Base-by-base conservation (phyloP, 441 rosid species). In the Populus hybrid region DNA sequence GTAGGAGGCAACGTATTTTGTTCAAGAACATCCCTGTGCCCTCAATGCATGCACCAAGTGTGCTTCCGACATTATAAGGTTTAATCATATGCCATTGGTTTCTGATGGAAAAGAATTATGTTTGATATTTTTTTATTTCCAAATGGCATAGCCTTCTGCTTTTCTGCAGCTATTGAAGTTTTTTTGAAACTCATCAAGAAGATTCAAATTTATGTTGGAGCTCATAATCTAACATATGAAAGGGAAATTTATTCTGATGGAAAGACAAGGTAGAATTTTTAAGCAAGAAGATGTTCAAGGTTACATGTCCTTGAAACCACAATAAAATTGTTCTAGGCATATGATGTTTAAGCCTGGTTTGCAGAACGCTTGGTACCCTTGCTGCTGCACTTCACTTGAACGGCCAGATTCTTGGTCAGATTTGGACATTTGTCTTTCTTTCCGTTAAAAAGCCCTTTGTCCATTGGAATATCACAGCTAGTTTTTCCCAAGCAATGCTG, bases 401-500 rank as follows among this genome's bases (percentile, higher is more conserved):
- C 83, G 1, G 97, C 93, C 26, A 92, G 72, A 28, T 79, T 79
- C 88, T 90, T 93, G 36, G 34, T 68, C 54, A 86, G 32, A 34
- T 84, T 28, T 1, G 84, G 82, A 78, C 94, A 89, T 68, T 75
- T 28, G 28, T 81, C 89, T 2, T 78, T 42, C 21, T 79, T 72
- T 78, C 85, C 81, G 78, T 65, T 68, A 57, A 92, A 89, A 3
- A 77, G 59, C 0, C 42, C 77, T 64, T 76, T 80, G 0, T 86
- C 90, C 9, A 90, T 32, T 6, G 90, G 93, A 11, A 93, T 77
- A 2, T 78, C 79, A 83, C 98, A 95, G 21, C 50, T 38, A 5
- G 24, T 21, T 80, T 89, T 90, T 16, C 99, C 98, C 76, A 92
- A 23, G 86, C 99, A 95, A 3, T 20, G 32, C 89, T 90, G 88